These are phyloP conservation scores for Pleoardoris graminearum DNA, from an alignment of 2,329 filamentous ascomycete genomes.

Conservation along the genomic window DNA sequence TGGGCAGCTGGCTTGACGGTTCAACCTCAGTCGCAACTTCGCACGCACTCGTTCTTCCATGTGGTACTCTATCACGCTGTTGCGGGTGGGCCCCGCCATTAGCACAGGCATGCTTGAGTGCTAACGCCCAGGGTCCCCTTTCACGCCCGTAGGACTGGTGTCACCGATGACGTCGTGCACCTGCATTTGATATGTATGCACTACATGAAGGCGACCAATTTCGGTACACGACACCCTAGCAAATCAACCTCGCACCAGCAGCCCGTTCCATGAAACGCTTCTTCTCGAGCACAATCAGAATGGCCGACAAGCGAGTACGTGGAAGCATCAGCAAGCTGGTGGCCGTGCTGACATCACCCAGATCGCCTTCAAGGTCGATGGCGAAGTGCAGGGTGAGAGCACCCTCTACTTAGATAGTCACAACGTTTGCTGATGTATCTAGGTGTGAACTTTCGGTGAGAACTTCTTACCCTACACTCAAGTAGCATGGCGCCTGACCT, in stretches of 20 bases:
- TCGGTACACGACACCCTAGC: not conserved
- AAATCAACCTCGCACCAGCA: constrained; percentile 3
- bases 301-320: constrained; percentile 43
- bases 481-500: not conserved
- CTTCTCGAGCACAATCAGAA: constrained; percentile 34
- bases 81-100: no score
- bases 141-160: constrained; percentile 9
- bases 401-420: no score
- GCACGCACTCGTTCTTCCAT: not conserved
- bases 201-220: not conserved
- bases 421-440: not conserved
- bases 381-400: constrained; percentile 49
- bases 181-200: not conserved
- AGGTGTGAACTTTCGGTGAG: constrained; percentile 56
- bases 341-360: constrained; percentile 29
- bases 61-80: no score
- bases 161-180: constrained; percentile 20
- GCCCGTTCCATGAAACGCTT: constrained; percentile 26
- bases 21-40: not conserved
- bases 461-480: not conserved
- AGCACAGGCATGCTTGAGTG: no score
- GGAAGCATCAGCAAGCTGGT: constrained; percentile 5
- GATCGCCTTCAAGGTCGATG: constrained; percentile 54
- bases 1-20: not conserved
- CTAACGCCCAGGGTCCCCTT: no score